Evolutionary conservation across 202 grass and related monocot species (phyloP).

Genomic region (Schoenoplectus triqueter): DNA sequence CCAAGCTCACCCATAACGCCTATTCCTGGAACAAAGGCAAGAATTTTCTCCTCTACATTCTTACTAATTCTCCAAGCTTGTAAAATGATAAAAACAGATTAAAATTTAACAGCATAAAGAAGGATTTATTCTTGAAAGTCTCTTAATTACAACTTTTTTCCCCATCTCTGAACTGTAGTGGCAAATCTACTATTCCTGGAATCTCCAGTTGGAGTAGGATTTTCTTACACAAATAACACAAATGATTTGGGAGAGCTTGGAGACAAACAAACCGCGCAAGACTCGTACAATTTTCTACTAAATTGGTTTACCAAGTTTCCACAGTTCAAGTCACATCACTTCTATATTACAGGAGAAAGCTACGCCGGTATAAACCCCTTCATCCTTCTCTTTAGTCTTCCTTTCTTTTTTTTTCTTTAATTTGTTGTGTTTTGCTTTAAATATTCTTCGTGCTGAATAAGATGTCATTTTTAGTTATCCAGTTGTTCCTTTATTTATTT

Average conservation of each 20-base stretch:
- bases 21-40: slow-evolving; percentile 90
- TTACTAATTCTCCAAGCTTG: background rate
- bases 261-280: slow-evolving; percentile 70
- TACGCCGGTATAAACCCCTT: slow-evolving; percentile 58
- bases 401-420: background rate
- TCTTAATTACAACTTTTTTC: slow-evolving; percentile 10
- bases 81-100: too few relatives aligned
- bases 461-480: background rate
- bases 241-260: slow-evolving; percentile 66
- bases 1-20: slow-evolving; percentile 70
- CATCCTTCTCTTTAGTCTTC: background rate
- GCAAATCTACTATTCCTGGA: slow-evolving; percentile 94
- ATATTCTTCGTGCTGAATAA: background rate
- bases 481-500: background rate
- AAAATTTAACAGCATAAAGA: background rate
- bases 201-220: slow-evolving; percentile 82
- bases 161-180: slow-evolving; percentile 41
- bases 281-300: slow-evolving; percentile 75
- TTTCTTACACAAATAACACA: slow-evolving; percentile 85
- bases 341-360: slow-evolving; percentile 92
- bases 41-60: background rate
- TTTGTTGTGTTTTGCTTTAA: too few relatives aligned
- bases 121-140: background rate
- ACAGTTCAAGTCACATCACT: slow-evolving; percentile 73
- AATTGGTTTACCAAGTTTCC: slow-evolving; percentile 81